These are phyloP conservation scores for Thozetella sp. DNA, from an alignment of 495 filamentous ascomycete species.

Conservation along the genomic window DNA sequence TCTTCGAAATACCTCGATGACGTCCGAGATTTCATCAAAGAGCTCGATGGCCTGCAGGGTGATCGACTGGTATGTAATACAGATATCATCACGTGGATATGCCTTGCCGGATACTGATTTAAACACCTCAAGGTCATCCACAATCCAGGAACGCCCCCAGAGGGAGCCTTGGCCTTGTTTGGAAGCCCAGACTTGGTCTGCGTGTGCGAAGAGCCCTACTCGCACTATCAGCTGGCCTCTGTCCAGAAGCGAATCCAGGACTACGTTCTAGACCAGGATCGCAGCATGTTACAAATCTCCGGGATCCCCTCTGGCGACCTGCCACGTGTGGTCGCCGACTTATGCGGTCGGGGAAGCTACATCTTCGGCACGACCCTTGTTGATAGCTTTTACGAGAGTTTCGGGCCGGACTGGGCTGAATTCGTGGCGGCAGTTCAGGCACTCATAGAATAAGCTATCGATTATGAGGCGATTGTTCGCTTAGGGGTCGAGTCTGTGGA, in stretches of 20 bases:
- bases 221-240: background rate
- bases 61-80: conserved; percentile 4
- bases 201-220: conserved; percentile 9
- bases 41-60: background rate
- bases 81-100: background rate
- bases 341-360: conserved; percentile 7
- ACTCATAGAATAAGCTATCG: too few relatives aligned
- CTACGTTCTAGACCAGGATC: background rate
- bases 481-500: too few relatives aligned
- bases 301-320: background rate
- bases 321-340: background rate
- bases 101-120: background rate
- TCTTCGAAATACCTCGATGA: background rate
- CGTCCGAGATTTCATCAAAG: conserved; percentile 2
- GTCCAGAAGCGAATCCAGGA: conserved; percentile 6
- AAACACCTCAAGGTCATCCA: conserved; percentile 5
- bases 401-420: conserved; percentile 4
- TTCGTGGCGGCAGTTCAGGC: conserved; percentile 4
- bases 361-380: conserved; percentile 7
- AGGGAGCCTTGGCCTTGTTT: background rate
- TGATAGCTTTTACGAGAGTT: conserved; percentile 12
- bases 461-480: too few relatives aligned
- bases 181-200: conserved; percentile 7
- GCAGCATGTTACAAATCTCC: conserved; percentile 7
- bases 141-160: conserved; percentile 10